Percentiles rank a stretch among this genome's conserved stretches.
Conservation (phyloP, 148 eudicot genomes). For the Amaranthus hypochondriacus region DNA sequence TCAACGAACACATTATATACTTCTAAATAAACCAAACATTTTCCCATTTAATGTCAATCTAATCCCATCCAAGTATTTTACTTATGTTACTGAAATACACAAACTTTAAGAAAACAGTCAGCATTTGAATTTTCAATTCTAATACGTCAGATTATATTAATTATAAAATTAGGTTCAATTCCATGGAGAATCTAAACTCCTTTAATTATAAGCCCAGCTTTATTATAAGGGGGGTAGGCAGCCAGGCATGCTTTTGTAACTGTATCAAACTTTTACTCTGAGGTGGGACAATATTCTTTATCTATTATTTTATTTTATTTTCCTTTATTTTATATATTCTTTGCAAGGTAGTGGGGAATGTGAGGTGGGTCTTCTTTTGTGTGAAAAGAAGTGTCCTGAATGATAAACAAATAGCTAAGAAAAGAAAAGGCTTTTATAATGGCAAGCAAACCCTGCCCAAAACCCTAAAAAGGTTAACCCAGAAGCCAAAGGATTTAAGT, state of each 20-base stretch:
- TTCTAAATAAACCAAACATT: no score
- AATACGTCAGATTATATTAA: background rate
- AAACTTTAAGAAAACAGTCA: conserved; percentile 26
- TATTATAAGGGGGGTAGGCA: conserved; percentile 2
- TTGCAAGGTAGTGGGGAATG: conserved; percentile 30
- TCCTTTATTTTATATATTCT: conserved; percentile 1
- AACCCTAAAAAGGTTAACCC: conserved; percentile 20
- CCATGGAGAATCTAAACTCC: conserved; percentile 22
- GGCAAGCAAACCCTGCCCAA: conserved; percentile 31
- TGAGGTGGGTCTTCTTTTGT: conserved; percentile 27
- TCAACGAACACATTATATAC: no score
- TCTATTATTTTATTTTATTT: conserved; percentile 1
- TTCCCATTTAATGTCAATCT: no score
- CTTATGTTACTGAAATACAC: conserved; percentile 1
- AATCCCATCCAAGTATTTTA: background rate
- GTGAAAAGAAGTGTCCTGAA: conserved; percentile 29
- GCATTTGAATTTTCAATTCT: conserved; percentile 4
- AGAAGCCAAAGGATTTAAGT: conserved; percentile 8
- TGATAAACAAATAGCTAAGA: background rate
- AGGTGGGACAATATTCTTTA: conserved; percentile 20
- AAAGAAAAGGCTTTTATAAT: conserved; percentile 18
- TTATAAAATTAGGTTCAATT: conserved; percentile 15
- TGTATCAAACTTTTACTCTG: conserved; percentile 16
- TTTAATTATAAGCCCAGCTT: conserved; percentile 7
- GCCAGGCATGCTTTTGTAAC: conserved; percentile 33